Conservation (phyloP, 768 basidiomycete genomes). For the Boletus subparvulus region DNA sequence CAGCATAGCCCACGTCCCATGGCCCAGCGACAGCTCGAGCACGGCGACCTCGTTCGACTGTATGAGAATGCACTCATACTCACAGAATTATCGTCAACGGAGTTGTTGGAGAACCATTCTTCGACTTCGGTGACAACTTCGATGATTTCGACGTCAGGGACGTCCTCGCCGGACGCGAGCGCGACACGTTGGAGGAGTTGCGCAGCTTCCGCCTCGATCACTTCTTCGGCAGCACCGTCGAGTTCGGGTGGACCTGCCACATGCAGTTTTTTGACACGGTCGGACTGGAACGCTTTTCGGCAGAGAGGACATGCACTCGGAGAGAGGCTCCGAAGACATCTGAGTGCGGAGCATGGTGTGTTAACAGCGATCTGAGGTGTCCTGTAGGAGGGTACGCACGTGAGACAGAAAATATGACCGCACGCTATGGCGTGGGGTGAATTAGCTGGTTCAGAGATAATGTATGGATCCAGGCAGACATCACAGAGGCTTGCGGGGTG, state of each 20-base stretch:
- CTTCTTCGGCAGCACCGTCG: conserved; percentile 36
- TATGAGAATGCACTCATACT: conserved; percentile 14
- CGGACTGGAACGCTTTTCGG: conserved; percentile 56
- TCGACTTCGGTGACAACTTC: conserved; percentile 49
- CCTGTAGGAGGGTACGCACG: conserved; percentile 43
- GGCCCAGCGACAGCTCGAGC: not conserved
- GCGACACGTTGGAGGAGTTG: conserved; percentile 37
- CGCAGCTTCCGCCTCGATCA: conserved; percentile 42
- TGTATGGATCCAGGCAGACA: conserved; percentile 68
- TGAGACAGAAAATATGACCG: conserved; percentile 72
- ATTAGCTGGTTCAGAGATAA: conserved; percentile 43
- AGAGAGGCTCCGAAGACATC: conserved; percentile 53
- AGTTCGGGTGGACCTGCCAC: conserved; percentile 48
- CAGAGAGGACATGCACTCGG: conserved; percentile 65
- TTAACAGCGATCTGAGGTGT: conserved; percentile 13
- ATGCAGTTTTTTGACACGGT: conserved; percentile 65
- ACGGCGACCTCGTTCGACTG: not conserved
- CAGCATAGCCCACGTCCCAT: not conserved
- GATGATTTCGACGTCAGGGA: conserved; percentile 34
- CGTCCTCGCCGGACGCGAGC: conserved; percentile 34
- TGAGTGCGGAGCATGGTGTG: conserved; percentile 23
- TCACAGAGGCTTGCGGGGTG: conserved; percentile 75
- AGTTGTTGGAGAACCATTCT: conserved; percentile 46
- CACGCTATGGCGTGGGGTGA: conserved; percentile 73
- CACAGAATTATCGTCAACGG: conserved; percentile 40